Evolutionary conservation across 164 flowering plant genomes (phyloP), one percentile per base, ranked within the genome.

Genomic region (Warburgia ugandensis): DNA sequence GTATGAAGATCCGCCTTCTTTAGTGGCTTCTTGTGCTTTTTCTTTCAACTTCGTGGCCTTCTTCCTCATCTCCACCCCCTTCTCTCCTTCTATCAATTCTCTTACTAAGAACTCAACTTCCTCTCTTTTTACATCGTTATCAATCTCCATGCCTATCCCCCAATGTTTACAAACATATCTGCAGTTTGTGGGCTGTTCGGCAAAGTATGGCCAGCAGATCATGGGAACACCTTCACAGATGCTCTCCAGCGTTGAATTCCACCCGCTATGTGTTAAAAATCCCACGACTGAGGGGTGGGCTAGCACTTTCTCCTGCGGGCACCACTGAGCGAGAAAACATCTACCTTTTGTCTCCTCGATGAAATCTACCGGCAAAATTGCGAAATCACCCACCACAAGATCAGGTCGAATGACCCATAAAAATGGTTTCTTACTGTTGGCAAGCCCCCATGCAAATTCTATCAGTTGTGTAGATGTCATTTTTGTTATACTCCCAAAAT

Each of bases 331-430:
- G 3, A 72, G 0, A 21, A 66, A 11, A 0, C 53, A 52, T 23
- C 48, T 60, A 1, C 22, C 52, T 36, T 38, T 29, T 1, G 51
- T 59, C 45, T 44, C 51, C 3, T 14, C 26, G 12, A 39, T 5
- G 32, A 60, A 46, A 39, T 60, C 58, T 3, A 36, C n/a, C 2
- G 54, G 43, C 21, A 61, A 36, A 6, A 61, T 17, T 13, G 52
- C 45, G 0, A 66, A 2, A 0, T 72, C 69, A 0, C 79, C 85
- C 1, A 27, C 29, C 1, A 77, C 78, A 0, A 77, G 45, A 44
- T 77, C 86, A 0, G 75, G 71, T 30, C 85, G 35, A 1, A 77
- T 61, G 17, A 77, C 47, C 85, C 85, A 79, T 43, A 75, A 47
- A 36, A 79, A 79, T 0, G 40, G 38, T 0, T 63, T 28, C 3